A percentile compares a stretch with the other conserved stretches of the same genome.
phyloP scores from a whole-genome alignment of 1,139 yeast genomes.

The Debaryomyces nepalensis region DNA sequence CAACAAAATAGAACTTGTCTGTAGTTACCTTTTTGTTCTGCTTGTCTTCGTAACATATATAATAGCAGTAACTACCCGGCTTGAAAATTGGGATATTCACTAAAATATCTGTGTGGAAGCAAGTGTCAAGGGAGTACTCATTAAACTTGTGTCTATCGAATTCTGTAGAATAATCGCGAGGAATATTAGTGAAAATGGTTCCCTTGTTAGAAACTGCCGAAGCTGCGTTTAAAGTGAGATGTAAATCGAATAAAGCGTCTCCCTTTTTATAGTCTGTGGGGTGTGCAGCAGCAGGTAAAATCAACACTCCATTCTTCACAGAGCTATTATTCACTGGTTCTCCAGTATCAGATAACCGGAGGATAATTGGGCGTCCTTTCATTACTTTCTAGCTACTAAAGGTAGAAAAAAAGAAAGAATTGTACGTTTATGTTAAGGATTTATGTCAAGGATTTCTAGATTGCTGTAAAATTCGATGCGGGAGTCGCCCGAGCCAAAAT shows the following conservation, averaged over 20 bases:
- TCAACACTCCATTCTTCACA: constrained; percentile 60
- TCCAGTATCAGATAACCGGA: constrained; percentile 59
- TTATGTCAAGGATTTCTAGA: constrained; percentile 3
- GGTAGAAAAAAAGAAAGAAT: not conserved
- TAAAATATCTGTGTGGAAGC: constrained; percentile 63
- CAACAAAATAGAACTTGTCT: constrained; percentile 71
- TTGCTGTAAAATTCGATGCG: constrained; percentile 10
- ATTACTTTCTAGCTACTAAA: constrained; percentile 1
- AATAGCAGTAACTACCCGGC: constrained; percentile 85
- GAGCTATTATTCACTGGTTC: constrained; percentile 56
- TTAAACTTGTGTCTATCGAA: constrained; percentile 64
- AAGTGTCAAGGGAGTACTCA: constrained; percentile 48
- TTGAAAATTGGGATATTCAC: constrained; percentile 63
- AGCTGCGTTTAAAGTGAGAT: constrained; percentile 75
- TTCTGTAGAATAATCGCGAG: constrained; percentile 41
- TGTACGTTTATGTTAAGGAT: not conserved
- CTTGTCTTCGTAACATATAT: constrained; percentile 51
- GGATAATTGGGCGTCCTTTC: constrained; percentile 36
- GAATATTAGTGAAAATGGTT: constrained; percentile 74
- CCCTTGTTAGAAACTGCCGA: constrained; percentile 74
- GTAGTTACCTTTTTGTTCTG: constrained; percentile 43
- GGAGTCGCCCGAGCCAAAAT: constrained; percentile 5
- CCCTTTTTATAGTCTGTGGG: constrained; percentile 42
- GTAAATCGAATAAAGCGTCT: constrained; percentile 56
- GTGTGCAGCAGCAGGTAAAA: constrained; percentile 62